A percentile compares a stretch with the other conserved stretches of the same genome.
Evolutionary conservation across 2,329 filamentous ascomycete genomes (phyloP).

Genomic region (Trichothecium roseum): DNA sequence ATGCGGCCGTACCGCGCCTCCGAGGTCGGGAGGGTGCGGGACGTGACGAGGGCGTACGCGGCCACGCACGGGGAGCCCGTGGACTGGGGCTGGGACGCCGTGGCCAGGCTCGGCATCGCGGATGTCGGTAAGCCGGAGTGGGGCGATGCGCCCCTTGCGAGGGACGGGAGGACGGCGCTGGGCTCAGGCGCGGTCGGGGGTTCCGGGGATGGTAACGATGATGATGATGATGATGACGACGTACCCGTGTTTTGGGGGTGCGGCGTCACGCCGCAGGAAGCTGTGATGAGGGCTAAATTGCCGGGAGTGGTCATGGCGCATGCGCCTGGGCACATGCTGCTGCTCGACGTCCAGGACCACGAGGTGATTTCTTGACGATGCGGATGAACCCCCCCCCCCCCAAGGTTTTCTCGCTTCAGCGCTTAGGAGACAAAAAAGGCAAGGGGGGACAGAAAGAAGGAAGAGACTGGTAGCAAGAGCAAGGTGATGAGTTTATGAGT

Average conservation of each 20-base stretch:
- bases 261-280: slow-evolving; percentile 56
- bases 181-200: too few relatives aligned
- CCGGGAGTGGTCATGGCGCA: slow-evolving; percentile 50
- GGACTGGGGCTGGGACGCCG: slow-evolving; percentile 53
- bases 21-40: slow-evolving; percentile 41
- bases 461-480: too few relatives aligned
- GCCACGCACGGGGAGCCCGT: slow-evolving; percentile 54
- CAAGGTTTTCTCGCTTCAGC: too few relatives aligned
- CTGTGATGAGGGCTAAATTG: slow-evolving; percentile 44
- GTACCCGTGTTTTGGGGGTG: slow-evolving; percentile 54
- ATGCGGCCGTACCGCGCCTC: slow-evolving; percentile 46
- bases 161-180: slow-evolving; percentile 26
- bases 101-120: slow-evolving; percentile 39
- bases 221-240: slow-evolving; percentile 25
- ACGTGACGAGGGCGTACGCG: slow-evolving; percentile 42
- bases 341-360: slow-evolving; percentile 39
- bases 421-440: too few relatives aligned
- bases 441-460: too few relatives aligned
- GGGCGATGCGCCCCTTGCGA: slow-evolving; percentile 37
- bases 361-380: slow-evolving; percentile 18
- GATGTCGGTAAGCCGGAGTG: slow-evolving; percentile 44
- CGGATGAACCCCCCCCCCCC: too few relatives aligned
- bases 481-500: too few relatives aligned
- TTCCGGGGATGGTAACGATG: too few relatives aligned
- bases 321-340: slow-evolving; percentile 51